Base-by-base conservation (phyloP, 331 rosid genomes). In the Prunus yedoensis region DNA sequence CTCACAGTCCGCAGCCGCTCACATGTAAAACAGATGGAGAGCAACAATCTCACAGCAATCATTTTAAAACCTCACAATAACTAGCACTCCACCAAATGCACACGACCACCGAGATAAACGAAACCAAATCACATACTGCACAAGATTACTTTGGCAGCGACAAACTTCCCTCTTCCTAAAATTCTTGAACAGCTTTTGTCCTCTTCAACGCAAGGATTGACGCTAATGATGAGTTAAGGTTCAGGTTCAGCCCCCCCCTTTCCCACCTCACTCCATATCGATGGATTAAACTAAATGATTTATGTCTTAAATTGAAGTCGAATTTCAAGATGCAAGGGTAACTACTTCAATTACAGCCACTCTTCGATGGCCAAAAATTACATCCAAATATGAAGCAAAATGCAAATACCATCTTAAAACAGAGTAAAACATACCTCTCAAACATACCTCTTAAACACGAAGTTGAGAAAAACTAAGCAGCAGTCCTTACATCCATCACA, bases 401-500 rank as follows among this genome's bases (percentile, higher is more conserved):
- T 8, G 23, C 62, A 57, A 49, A 14, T 41, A 35, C 21, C 20
- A 65, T 20, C 66, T 68, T 60, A 52, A 53, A 49, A 68, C 64
- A 74, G 54, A 30, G 74, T 74, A 74, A 82, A 69, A 78, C 88
- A 82, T 82, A 85, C 86, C 88, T 82, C 86, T 46, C 80, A 78
- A 75, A 78, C 82, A 83, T 76, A 81, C 86, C 84, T 79, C 78
- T 70, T 82, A 83, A 79, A 79, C 84, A 83, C 58, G 18, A 72
- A 81, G 74, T 77, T 66, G 75, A 75, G 72, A 84, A 81, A 83
- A 73, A 78, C 87, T 86, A 85, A 76, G 87, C 87, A 85, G 69
- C 82, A 60, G 74, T 79, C 82, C 73, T 79, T 77, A 84, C 84
- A 85, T 67, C 84, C 84, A 83, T 74, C 80, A 74, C 80, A 47